These are phyloP conservation scores for Zizania latifolia DNA, from an alignment of 176 grass and related monocot genomes.

Conservation along the genomic window DNA sequence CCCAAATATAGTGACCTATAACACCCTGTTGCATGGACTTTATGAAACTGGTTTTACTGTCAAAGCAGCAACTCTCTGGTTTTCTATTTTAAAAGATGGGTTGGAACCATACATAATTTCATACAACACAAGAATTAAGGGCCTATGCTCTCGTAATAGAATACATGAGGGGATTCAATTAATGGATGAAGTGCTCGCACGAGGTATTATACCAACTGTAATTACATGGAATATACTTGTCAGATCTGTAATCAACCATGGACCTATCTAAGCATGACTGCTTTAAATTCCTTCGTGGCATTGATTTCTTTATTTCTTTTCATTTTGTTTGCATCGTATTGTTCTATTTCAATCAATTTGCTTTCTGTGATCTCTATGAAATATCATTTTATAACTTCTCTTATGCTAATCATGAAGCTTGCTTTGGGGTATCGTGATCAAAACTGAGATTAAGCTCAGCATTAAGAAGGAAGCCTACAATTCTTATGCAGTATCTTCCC, in stretches of 20 bases:
- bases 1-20: conserved; percentile 81
- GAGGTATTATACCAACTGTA: conserved; percentile 58
- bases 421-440: not conserved
- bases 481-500: no score
- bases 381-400: not conserved
- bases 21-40: conserved; percentile 90
- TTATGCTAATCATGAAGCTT: not conserved
- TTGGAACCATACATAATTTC: conserved; percentile 78
- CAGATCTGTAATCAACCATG: conserved; percentile 60
- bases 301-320: not conserved
- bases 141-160: conserved; percentile 79
- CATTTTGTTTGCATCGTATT: conserved; percentile 2
- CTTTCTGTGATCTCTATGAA: not conserved
- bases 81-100: conserved; percentile 56
- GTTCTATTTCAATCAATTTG: not conserved
- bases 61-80: conserved; percentile 60
- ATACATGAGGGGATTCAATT: conserved; percentile 58
- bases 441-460: not conserved
- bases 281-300: conserved; percentile 29
- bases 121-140: conserved; percentile 82
- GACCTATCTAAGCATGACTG: conserved; percentile 39
- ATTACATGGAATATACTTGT: conserved; percentile 97
- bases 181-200: conserved; percentile 54
- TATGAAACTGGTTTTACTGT: conserved; percentile 44
- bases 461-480: not conserved